Evolutionary conservation across 2,329 filamentous ascomycete genomes (phyloP), one percentile per base, ranked within the genome.

Genomic region (Aspergillus texensis): DNA sequence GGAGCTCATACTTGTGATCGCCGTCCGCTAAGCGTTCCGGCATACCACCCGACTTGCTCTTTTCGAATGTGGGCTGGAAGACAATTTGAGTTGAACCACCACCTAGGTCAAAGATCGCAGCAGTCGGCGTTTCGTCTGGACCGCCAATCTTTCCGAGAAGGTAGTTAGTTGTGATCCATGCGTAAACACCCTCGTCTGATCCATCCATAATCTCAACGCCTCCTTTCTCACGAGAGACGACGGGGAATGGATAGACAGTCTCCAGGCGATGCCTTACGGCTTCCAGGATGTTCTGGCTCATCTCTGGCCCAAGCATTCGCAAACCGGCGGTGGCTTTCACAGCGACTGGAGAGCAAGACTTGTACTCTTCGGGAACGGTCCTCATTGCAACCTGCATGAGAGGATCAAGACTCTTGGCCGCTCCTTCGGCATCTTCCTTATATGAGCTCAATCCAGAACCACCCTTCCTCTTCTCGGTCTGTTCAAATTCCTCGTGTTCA

Each of bases 111-210:
- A 99, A 97, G 63, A 97, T 89, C 57, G 95, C 95, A 46, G 95
- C 96, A 1, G 95, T 98, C 57, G 93, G 91, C 67, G 88, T 93
- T 77, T 94, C 88, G 76, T 97, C 94, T 2, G 93, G 92, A 12
- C 92, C 91, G 64, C 95, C 95, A 78, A 99, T 98, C 83, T 98
- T 98, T 74, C 94, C 94, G 28, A 99, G 88, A 46, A 99, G 90
- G 80, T 99, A 99, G 85, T 99, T 99, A 69, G 93, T 95, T 8
- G 95, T 99, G 78, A 99, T 96, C 95, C 95, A 99, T 59, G 95
- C 96, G 76, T 96, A 99, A 34, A 99, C 94, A 76, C 95, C 95
- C 82, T 99, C 95, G 74, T 97, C 92, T 57, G 92, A 93, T 66
- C 95, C 95, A 72, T 97, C 94, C 95, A 99, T 99, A 78, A 99